Evolutionary conservation across 306 rosid species (phyloP).

Genomic region (Casuarina cunninghamiana): DNA sequence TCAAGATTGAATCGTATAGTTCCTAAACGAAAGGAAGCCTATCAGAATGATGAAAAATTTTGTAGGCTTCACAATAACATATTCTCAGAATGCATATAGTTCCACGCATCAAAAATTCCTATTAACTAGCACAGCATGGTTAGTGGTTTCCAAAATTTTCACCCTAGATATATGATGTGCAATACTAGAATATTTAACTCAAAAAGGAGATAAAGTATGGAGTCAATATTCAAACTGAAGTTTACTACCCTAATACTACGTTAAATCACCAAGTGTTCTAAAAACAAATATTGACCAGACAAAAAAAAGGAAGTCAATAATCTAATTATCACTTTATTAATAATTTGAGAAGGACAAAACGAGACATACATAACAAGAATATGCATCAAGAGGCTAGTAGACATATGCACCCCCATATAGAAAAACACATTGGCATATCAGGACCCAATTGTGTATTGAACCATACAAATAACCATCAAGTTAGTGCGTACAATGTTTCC

Average conservation of each 20-base stretch:
- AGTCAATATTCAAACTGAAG: too few relatives aligned
- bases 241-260: too few relatives aligned
- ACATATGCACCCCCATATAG: not conserved
- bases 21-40: conserved; percentile 40
- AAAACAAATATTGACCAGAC: too few relatives aligned
- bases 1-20: conserved; percentile 84
- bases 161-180: not conserved
- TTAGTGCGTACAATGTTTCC: not conserved
- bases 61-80: not conserved
- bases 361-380: not conserved
- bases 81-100: not conserved
- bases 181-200: not conserved
- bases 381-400: not conserved
- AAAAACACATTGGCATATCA: not conserved
- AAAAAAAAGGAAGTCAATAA: too few relatives aligned
- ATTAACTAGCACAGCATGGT: not conserved
- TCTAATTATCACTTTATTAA: not conserved
- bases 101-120: not conserved
- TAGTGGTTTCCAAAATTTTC: not conserved
- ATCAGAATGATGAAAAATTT: conserved; percentile 13
- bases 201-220: too few relatives aligned
- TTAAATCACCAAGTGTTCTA: too few relatives aligned
- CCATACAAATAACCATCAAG: not conserved
- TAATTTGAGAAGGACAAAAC: not conserved
- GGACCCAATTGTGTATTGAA: not conserved